Conservation (phyloP, 306 rosid genomes). For the Calophaca sinica region DNA sequence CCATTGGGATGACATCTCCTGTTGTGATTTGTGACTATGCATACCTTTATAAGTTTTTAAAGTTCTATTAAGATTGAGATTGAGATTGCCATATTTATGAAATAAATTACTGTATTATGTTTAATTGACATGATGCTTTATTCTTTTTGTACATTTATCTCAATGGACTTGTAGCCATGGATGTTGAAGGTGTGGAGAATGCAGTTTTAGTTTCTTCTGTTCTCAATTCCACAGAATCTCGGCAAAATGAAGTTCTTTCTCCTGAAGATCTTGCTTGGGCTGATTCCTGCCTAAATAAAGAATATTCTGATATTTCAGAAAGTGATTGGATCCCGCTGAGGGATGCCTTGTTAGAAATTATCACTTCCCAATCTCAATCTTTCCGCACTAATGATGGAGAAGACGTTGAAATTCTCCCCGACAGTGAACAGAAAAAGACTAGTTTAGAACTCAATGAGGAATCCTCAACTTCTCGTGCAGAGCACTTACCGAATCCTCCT, state of each 20-base stretch:
- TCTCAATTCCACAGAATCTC: constrained; percentile 28
- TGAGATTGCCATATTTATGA: constrained; percentile 4
- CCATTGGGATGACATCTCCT: background rate
- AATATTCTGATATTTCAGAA: constrained; percentile 46
- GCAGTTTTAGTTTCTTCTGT: constrained; percentile 42
- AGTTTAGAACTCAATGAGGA: constrained; percentile 35
- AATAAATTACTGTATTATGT: background rate
- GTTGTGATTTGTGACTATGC: background rate
- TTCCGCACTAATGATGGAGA: constrained; percentile 34
- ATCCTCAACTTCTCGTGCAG: constrained; percentile 37
- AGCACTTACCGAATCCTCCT: constrained; percentile 31
- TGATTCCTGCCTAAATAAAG: constrained; percentile 67
- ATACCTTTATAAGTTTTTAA: background rate
- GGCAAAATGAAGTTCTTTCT: constrained; percentile 49
- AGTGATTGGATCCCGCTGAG: constrained; percentile 60
- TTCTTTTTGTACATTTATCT: constrained; percentile 25
- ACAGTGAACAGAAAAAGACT: constrained; percentile 29
- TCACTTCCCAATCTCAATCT: constrained; percentile 52
- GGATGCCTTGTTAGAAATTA: constrained; percentile 67
- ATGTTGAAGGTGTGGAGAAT: constrained; percentile 30
- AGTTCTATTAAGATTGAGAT: background rate
- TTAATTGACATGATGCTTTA: background rate
- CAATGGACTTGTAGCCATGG: constrained; percentile 51
- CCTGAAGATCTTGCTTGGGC: constrained; percentile 78
- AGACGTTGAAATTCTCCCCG: constrained; percentile 44